Conservation (phyloP, 768 basidiomycete genomes). For the Auricularia auricula-judae region DNA sequence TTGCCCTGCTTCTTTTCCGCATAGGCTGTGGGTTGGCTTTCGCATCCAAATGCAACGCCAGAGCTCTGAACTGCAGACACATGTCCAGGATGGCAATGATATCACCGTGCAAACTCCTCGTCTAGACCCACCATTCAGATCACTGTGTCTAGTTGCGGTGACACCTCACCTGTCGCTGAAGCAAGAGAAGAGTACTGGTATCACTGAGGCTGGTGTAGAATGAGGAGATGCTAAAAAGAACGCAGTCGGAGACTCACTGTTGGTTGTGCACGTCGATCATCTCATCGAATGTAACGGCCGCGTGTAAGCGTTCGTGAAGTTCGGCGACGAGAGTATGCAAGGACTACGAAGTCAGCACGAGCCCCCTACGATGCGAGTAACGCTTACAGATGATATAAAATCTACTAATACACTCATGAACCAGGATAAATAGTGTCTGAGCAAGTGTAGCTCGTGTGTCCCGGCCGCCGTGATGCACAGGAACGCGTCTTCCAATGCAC, state of each 20-base stretch:
- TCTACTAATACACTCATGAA: constrained; percentile 36
- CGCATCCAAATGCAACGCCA: neutral
- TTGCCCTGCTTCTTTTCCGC: neutral
- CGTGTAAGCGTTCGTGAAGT: constrained; percentile 46
- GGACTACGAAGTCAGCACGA: neutral
- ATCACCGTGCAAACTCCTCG: constrained; percentile 49
- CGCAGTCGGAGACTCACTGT: constrained; percentile 38
- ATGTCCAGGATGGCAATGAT: constrained; percentile 66
- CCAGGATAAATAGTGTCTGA: constrained; percentile 72
- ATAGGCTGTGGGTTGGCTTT: neutral
- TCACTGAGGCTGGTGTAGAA: neutral
- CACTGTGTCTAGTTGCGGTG: constrained; percentile 37
- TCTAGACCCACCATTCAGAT: constrained; percentile 26
- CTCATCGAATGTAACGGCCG: constrained; percentile 59
- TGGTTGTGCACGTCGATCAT: constrained; percentile 59
- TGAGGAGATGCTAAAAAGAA: neutral
- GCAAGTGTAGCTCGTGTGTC: constrained; percentile 44
- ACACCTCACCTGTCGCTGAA: constrained; percentile 44
- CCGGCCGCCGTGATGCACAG: neutral
- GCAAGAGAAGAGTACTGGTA: constrained; percentile 2
- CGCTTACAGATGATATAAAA: neutral
- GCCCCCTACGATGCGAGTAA: too few relatives aligned
- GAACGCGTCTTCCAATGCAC: constrained; percentile 39
- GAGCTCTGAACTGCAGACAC: constrained; percentile 48
- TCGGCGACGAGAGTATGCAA: constrained; percentile 47